A percentile compares a stretch with the other conserved stretches of the same genome.
Evolutionary conservation across 306 rosid genomes (phyloP).

Genomic region (Gastrolobium villosum): DNA sequence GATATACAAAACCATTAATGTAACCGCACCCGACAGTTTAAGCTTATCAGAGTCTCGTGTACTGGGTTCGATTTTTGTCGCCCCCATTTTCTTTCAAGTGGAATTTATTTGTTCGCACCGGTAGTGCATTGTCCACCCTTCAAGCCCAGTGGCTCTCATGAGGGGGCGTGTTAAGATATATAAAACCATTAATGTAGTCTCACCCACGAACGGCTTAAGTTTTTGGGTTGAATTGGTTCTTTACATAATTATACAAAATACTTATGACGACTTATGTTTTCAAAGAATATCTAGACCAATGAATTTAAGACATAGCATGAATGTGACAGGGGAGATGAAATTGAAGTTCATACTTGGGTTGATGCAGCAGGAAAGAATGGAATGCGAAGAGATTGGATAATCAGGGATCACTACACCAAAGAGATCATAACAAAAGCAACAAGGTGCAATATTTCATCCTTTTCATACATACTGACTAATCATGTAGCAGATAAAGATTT

Average conservation of each 20-base stretch:
- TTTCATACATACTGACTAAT: not conserved
- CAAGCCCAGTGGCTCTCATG: no score
- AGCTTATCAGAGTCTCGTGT: no score
- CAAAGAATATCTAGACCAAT: not conserved
- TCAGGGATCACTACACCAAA: conserved; percentile 74
- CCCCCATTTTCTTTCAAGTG: no score
- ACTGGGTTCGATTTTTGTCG: no score
- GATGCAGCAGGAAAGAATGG: conserved; percentile 93
- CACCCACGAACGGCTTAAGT: no score
- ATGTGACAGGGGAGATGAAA: conserved; percentile 86
- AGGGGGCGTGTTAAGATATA: no score
- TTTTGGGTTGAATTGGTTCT: no score
- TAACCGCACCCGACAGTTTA: no score
- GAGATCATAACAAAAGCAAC: conserved; percentile 88
- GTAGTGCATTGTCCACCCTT: no score
- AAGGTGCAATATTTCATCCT: conserved; percentile 59
- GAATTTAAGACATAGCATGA: not conserved
- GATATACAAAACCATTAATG: no score
- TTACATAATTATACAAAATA: not conserved
- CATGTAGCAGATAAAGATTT: not conserved
- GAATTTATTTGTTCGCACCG: no score
- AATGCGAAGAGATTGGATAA: conserved; percentile 96
- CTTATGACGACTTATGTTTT: not conserved
- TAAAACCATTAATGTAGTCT: no score
- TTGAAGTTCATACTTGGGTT: conserved; percentile 96